phyloP scores from a whole-genome alignment of 208 protist species.

The Leishmania gerbilli region DNA sequence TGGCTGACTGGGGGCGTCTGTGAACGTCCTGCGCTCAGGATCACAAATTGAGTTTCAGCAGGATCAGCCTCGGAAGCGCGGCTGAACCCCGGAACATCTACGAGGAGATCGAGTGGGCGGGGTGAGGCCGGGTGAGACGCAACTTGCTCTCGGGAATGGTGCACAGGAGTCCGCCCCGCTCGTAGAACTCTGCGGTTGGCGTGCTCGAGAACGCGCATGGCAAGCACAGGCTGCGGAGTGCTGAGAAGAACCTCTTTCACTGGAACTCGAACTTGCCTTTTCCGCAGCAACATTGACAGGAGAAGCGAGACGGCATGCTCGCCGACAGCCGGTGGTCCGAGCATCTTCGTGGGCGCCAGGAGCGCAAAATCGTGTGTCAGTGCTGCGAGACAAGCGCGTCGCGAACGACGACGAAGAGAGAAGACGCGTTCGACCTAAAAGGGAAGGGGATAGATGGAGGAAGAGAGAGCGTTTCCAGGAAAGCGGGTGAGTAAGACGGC shows the following conservation, averaged over 20 bases:
- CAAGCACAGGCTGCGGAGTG: background rate
- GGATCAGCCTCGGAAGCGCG: background rate
- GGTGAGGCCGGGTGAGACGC: background rate
- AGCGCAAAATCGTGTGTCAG: background rate
- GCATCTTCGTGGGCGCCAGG: conserved; percentile 6
- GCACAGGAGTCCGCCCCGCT: background rate
- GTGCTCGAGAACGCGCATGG: conserved; percentile 7
- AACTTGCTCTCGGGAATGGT: background rate
- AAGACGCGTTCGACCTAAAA: background rate
- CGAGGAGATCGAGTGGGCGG: conserved; percentile 2
- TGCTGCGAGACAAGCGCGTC: background rate
- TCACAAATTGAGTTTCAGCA: conserved; percentile 10
- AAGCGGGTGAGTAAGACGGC: background rate
- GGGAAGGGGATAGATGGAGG: background rate
- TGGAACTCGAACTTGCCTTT: conserved; percentile 10
- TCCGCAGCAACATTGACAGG: conserved; percentile 23
- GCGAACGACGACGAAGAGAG: background rate
- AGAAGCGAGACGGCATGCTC: conserved; percentile 11
- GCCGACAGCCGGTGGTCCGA: background rate
- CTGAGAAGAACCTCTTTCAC: conserved; percentile 18
- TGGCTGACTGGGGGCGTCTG: background rate
- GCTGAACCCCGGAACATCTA: conserved; percentile 21
- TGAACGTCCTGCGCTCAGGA: background rate
- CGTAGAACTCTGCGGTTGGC: background rate
- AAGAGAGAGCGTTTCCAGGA: background rate